A percentile compares a stretch with the other conserved stretches of the same genome.
phyloP scores from a whole-genome alignment of 1,284 basidiomycete species.

The Trichosporon asahii region DNA sequence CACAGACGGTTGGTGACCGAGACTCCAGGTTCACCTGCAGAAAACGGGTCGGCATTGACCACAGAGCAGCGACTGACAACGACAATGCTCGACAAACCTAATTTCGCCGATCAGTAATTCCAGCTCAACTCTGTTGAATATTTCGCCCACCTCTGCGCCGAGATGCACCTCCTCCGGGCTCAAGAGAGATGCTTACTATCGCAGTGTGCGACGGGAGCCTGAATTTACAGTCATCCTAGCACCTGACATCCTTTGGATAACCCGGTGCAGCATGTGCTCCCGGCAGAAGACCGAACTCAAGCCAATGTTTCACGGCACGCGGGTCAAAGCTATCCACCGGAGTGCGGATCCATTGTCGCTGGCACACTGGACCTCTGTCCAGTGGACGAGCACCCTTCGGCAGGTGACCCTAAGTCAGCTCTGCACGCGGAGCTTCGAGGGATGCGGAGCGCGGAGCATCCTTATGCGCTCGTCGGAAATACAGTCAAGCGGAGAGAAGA shows the following conservation, averaged over 20 bases:
- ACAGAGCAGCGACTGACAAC: background rate
- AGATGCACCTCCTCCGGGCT: too few species aligned
- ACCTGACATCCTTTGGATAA: background rate
- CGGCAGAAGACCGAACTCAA: background rate
- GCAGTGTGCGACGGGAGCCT: too few species aligned
- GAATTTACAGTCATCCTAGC: too few species aligned
- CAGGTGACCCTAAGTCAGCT: background rate
- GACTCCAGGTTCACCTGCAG: background rate
- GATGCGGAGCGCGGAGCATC: background rate
- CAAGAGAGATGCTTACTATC: too few species aligned
- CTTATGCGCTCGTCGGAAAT: background rate
- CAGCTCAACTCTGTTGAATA: constrained; percentile 10
- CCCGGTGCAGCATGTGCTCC: background rate
- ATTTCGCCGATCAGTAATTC: background rate
- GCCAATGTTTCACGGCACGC: background rate
- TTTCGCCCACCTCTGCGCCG: too few species aligned
- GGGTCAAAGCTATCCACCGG: background rate
- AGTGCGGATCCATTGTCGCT: background rate
- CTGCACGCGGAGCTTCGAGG: background rate
- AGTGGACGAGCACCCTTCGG: background rate
- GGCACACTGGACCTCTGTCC: background rate
- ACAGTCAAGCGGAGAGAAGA: background rate
- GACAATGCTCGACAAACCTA: background rate
- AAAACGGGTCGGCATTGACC: background rate
- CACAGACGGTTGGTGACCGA: too few species aligned